These are phyloP conservation scores for Solanum rostratum DNA, from an alignment of 257 asterid species.

Conservation along the genomic window DNA sequence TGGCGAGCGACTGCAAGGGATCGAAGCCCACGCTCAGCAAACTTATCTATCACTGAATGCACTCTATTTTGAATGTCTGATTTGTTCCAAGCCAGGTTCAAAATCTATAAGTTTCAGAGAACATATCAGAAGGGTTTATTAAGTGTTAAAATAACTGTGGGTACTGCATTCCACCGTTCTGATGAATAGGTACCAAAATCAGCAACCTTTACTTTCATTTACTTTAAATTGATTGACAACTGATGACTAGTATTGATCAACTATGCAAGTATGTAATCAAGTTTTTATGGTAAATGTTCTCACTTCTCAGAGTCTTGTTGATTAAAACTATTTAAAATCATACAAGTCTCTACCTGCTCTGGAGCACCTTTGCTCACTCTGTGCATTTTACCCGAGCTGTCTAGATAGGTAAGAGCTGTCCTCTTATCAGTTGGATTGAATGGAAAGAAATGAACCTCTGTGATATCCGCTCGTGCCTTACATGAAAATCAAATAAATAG, in stretches of 20 bases:
- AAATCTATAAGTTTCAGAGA: conserved; percentile 23
- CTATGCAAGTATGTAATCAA: background rate
- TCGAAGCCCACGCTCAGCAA: conserved; percentile 64
- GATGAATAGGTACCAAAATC: background rate
- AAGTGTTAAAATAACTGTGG: background rate
- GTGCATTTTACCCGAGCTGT: conserved; percentile 45
- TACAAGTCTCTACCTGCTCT: conserved; percentile 33
- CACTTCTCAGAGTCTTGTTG: background rate
- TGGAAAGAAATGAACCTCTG: conserved; percentile 68
- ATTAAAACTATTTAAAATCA: background rate
- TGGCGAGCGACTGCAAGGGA: conserved; percentile 57
- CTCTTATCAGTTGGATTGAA: conserved; percentile 68
- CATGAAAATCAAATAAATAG: background rate
- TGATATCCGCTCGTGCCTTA: conserved; percentile 59
- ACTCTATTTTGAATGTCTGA: conserved; percentile 31
- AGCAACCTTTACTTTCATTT: background rate
- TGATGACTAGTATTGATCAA: background rate
- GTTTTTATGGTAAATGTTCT: background rate
- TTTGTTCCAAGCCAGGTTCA: conserved; percentile 35
- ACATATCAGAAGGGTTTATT: background rate
- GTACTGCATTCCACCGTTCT: background rate
- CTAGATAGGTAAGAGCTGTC: conserved; percentile 56
- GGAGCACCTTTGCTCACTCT: conserved; percentile 82
- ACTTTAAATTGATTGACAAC: background rate
- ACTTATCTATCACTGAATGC: conserved; percentile 40